Evolutionary conservation across 1,139 yeast species (phyloP).

Genomic region (Kluyveromyces sp.): DNA sequence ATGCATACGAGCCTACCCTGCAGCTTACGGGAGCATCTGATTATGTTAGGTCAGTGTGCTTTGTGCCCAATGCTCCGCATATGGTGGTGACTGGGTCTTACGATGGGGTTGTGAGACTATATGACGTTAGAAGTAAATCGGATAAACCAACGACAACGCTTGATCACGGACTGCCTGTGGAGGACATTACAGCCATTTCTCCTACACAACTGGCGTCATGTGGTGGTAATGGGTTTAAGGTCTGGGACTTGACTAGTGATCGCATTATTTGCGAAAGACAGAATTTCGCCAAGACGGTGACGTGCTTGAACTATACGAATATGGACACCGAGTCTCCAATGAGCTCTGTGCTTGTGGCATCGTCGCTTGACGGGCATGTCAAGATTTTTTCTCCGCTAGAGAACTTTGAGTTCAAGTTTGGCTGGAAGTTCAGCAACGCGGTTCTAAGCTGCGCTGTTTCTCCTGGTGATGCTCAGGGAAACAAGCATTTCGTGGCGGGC

Average conservation of each 20-base stretch:
- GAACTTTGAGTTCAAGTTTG: constrained; percentile 86
- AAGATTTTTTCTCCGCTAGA: constrained; percentile 80
- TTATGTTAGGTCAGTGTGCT: constrained; percentile 76
- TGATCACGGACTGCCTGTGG: constrained; percentile 73
- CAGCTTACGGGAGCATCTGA: constrained; percentile 76
- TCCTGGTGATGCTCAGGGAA: constrained; percentile 47
- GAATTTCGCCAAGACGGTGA: constrained; percentile 89
- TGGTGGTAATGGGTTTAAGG: constrained; percentile 81
- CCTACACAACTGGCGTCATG: constrained; percentile 75
- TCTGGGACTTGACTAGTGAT: constrained; percentile 88
- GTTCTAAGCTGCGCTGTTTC: constrained; percentile 86
- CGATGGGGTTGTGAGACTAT: constrained; percentile 81
- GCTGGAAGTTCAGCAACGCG: constrained; percentile 96
- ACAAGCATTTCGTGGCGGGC: constrained; percentile 89
- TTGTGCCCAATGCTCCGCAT: constrained; percentile 54
- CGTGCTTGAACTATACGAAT: constrained; percentile 55
- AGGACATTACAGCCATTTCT: constrained; percentile 72
- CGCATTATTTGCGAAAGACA: constrained; percentile 28
- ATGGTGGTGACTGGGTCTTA: constrained; percentile 89
- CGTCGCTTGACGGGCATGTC: constrained; percentile 94
- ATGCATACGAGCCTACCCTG: constrained; percentile 54
- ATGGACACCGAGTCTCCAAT: constrained; percentile 38
- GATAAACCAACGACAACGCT: constrained; percentile 39
- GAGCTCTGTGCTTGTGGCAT: constrained; percentile 75
- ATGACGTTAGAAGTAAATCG: constrained; percentile 63